Percentiles rank a stretch among this genome's conserved stretches.
These are phyloP conservation scores for Colletotrichum lindemuthianum DNA, from an alignment of 2,329 filamentous ascomycete species.

Conservation along the genomic window DNA sequence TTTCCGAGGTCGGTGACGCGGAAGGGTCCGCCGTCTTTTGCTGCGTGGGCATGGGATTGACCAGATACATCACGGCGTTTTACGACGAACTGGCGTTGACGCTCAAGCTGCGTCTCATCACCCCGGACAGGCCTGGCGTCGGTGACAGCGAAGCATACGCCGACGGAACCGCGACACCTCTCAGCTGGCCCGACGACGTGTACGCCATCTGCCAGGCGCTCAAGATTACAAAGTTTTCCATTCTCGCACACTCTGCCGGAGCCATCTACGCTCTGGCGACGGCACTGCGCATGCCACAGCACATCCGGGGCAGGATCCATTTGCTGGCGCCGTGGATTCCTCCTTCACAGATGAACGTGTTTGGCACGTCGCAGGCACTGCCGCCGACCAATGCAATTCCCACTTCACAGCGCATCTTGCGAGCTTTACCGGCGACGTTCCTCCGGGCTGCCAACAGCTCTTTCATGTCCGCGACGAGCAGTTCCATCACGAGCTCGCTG, in stretches of 20 bases:
- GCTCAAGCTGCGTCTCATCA: conserved; percentile 88
- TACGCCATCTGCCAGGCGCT: conserved; percentile 92
- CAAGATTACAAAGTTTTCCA: conserved; percentile 94
- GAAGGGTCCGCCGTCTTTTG: conserved; percentile 93
- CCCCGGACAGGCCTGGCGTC: conserved; percentile 91
- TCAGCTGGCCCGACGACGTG: conserved; percentile 92
- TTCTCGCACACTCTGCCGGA: conserved; percentile 94
- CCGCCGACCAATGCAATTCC: conserved; percentile 88
- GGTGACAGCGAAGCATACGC: conserved; percentile 89
- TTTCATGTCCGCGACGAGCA: conserved; percentile 92
- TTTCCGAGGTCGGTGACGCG: conserved; percentile 95
- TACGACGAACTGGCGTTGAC: conserved; percentile 95
- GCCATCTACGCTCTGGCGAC: conserved; percentile 98
- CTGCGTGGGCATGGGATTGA: conserved; percentile 97
- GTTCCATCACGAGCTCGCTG: conserved; percentile 81
- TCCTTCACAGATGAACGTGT: conserved; percentile 88
- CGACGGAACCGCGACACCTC: conserved; percentile 83
- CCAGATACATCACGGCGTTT: conserved; percentile 94
- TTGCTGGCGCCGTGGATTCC: conserved; percentile 97
- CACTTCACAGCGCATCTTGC: conserved; percentile 88
- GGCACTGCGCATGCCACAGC: conserved; percentile 92
- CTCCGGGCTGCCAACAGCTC: conserved; percentile 94
- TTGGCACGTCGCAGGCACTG: conserved; percentile 76
- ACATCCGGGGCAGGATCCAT: conserved; percentile 93
- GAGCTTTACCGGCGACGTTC: conserved; percentile 88